Base-by-base conservation (phyloP, 371 early-diverging fungal genomes). In the Rhizopus microsporus region DNA sequence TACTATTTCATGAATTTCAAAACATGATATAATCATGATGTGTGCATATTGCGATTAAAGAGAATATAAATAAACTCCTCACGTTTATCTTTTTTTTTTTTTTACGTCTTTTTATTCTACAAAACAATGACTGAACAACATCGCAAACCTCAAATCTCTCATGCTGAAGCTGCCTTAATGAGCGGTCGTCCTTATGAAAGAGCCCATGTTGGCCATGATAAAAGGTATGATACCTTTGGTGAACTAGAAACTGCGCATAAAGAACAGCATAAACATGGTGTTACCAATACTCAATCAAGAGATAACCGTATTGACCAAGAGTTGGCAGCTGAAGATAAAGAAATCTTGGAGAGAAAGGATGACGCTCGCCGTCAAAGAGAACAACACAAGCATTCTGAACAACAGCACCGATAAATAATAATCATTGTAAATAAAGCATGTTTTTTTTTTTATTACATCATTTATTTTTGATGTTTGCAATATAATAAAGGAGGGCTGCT, bases 151-250 rank as follows among this genome's bases (percentile, higher is more conserved):
- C 12, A 60, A n/a, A 48, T 60, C 31, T 52, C 66, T 9, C 66
- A 60, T 13, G 49, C 61, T 30, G 66, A 65, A 65, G 54, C 66
- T 32, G 66, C 66, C 29, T 57, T 60, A 17, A 38, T 42, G 30
- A 61, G 61, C 16, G 61, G 66, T 44, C 57, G 61, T 47, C 45
- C 57, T 8, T 60, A 65, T 30, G 66, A 65, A 57, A 50, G 33
- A 35, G 32, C 38, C 6, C 16, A 53, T 1, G 49, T 13, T 2
- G 57, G 57, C 15, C 66, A 65, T 23, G 48, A 52, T 34, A 31
- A 53, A 50, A 65, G 60, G 66, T 65, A 47, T 45, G 56, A 65
- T 40, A 45, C 12, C 23, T 39, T 46, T 17, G 40, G 57, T 37
- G 61, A 65, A 32, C 45, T 60, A 15, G 54, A 51, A 43, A 34